Base-by-base conservation (phyloP, 371 early-diverging fungal genomes). In the Synchytrium microbalum region DNA sequence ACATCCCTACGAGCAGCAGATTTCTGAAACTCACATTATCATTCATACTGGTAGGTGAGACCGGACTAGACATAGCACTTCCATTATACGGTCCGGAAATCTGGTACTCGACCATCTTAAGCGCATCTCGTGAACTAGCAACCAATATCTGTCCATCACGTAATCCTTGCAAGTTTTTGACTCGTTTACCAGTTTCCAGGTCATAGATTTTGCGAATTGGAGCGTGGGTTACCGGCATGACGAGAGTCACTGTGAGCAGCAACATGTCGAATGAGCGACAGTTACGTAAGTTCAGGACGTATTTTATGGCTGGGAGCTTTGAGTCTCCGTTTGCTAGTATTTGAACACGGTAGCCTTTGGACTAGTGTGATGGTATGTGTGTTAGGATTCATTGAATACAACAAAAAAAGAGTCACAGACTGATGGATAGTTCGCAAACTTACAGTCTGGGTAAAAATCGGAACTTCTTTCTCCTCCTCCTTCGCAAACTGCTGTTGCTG, bases 251-350 rank as follows among this genome's bases (percentile, higher is more conserved):
- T 5, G 46, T 38, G 5, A 10, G 5, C 10, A 38, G 46, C 19
- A 38, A 38, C 46, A 38, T 72, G 19, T 79, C 80, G 28, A 67
- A 77, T 3, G 67, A 67, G 30, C 70, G 68, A 71, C 80, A 79
- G 67, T 72, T 79, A 23, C 77, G 52, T 57, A 73, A 73, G 67
- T 79, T 79, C 29, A 79, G 64, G 13, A 74, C 66, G 32, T 74
- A 54, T 23, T 60, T 68, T 1, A 65, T 53, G 2, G 71, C 72
- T 31, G 64, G 60, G 10, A 13, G 3, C 19, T 62, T 64, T 1
- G 54, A 51, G 51, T 79, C 76, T 60, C 77, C 80, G 59, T 79
- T 79, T 57, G 58, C 62, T 61, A 72, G 75, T 0, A 75, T 73
- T n/a, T 63, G 57, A 14, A 79, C 66, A 54, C 69, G 60, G 67